Conservation (phyloP, 192 early-diverging fungal genomes). For the Coemansia sp. region DNA sequence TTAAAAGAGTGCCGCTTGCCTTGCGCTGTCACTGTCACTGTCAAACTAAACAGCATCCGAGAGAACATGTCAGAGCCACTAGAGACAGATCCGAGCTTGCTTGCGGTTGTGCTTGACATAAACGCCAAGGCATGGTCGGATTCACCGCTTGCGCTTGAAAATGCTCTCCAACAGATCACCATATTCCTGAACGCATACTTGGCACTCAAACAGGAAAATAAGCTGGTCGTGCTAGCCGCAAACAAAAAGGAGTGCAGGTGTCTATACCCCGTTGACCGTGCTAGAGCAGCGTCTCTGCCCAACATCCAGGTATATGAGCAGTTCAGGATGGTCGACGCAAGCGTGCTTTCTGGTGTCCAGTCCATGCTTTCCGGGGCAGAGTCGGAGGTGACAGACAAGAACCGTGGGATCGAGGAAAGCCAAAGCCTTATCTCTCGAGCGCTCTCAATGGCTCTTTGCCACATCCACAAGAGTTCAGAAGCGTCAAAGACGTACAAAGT, state of each 20-base stretch:
- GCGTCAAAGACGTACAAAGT: constrained; percentile 19
- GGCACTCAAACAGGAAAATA: constrained; percentile 85
- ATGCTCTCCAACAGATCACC: constrained; percentile 75
- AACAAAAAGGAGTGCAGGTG: constrained; percentile 32
- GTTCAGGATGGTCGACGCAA: constrained; percentile 46
- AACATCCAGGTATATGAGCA: constrained; percentile 57
- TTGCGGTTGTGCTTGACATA: constrained; percentile 82
- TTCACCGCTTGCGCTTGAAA: constrained; percentile 63
- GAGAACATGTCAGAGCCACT: constrained; percentile 33
- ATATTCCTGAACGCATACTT: constrained; percentile 94
- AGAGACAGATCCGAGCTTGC: constrained; percentile 71
- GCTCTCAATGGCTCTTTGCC: constrained; percentile 54
- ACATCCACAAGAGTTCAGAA: constrained; percentile 37
- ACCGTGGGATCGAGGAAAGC: constrained; percentile 18
- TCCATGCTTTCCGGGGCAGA: constrained; percentile 18
- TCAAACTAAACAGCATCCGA: background rate
- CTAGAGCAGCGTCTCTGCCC: constrained; percentile 6
- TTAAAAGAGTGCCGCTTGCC: too few species aligned
- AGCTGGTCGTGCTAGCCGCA: constrained; percentile 79
- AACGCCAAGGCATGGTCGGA: constrained; percentile 78
- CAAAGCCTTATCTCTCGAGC: constrained; percentile 49
- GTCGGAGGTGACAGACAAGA: background rate
- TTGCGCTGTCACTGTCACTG: too few species aligned
- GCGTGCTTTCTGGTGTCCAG: constrained; percentile 35
- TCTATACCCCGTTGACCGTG: constrained; percentile 38